phyloP scores from a whole-genome alignment of 176 grass and related monocot genomes.

The Aegilops umbellulata region DNA sequence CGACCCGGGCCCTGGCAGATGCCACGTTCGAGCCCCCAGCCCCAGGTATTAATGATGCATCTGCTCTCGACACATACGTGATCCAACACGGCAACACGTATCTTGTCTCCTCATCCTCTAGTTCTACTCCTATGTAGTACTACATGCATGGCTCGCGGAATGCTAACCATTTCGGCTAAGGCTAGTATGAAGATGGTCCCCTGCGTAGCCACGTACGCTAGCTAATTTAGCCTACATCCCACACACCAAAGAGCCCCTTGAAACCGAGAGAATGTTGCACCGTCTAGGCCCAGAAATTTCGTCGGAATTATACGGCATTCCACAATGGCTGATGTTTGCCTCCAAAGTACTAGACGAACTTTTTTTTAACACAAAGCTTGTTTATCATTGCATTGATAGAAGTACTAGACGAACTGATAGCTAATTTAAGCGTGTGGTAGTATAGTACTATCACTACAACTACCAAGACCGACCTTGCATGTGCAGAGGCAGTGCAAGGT shows the following conservation, averaged over 20 bases:
- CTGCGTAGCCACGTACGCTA: background rate
- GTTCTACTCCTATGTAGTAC: background rate
- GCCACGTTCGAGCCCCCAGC: constrained; percentile 2
- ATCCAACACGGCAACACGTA: background rate
- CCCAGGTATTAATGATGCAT: background rate
- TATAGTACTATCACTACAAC: too few species aligned
- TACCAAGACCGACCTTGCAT: too few species aligned
- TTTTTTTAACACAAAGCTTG: too few species aligned
- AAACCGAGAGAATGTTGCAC: background rate
- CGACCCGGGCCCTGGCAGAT: background rate
- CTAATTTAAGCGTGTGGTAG: too few species aligned
- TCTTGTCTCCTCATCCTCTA: background rate
- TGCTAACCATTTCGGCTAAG: constrained; percentile 28
- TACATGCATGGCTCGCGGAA: background rate
- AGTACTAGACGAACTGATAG: too few species aligned
- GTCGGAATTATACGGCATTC: background rate
- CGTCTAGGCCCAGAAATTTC: too few species aligned
- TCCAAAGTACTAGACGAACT: background rate
- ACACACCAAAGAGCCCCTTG: background rate
- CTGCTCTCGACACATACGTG: constrained; percentile 3
- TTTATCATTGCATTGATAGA: too few species aligned
- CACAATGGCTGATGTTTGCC: background rate
- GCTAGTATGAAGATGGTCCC: constrained; percentile 1
- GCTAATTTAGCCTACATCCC: background rate
- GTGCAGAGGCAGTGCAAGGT: background rate